Evolutionary conservation across 345 rosid genomes (phyloP), one percentile per base, ranked within the genome.

Genomic region (Gossypium mustelinum): DNA sequence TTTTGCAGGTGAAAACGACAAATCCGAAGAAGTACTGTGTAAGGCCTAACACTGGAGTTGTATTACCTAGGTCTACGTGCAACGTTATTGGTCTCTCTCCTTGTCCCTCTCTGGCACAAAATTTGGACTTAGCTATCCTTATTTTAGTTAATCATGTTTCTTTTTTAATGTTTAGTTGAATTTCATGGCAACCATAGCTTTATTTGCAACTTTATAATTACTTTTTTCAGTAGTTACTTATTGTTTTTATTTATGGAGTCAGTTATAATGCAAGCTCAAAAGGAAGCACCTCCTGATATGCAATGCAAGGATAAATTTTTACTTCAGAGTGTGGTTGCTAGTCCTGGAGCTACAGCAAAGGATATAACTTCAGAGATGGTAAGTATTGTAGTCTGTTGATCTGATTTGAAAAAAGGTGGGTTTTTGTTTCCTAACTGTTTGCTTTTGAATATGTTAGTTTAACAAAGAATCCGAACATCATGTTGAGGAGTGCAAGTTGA

Each of bases 241-340:
- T 54, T 81, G 66, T 69, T 62, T 43, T 59, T 34, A 56, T 58
- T 74, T 72, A 16, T 72, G 27, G 10, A 58, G 58, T 57, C 70
- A 94, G 98, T 94, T 73, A 94, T 97, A 68, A 91, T 94, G 95
- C 98, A 94, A 90, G 95, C 96, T 11, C 98, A 94, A 76, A 92
- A 87, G 84, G 97, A 90, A 84, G 81, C 85, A 27, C 92, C 96
- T 2, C 75, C 64, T 22, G 96, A 92, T 79, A 82, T 92, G 96
- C 94, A 91, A 83, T 94, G 98, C 79, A 94, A 86, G 85, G 97
- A 94, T 78, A 91, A 90, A 89, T 88, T 94, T 75, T 80, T 94
- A 74, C 92, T 94, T 77, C 98, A 87, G 74, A 81, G 89, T 82
- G 97, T 86, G 2, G 83, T 84, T 22, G 74, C 89, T 25, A 84